Base-by-base conservation (phyloP, 805 yeast species). In the Candida michaelii region DNA sequence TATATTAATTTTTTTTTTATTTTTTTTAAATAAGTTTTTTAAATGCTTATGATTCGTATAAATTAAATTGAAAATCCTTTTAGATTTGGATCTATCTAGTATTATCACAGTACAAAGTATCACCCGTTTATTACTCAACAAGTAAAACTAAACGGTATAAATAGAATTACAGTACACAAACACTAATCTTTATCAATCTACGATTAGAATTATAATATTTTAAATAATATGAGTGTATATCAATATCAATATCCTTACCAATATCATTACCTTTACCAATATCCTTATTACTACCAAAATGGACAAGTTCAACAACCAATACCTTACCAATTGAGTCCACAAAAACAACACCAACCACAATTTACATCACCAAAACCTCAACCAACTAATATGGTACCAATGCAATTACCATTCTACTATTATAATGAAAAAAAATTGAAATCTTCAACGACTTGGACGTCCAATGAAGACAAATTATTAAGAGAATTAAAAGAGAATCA, bases 401-500 rank as follows among this genome's bases (percentile, higher is more conserved):
- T 40, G 21, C 47, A 45, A 30, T 29, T 37, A 21, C 50, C 52
- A 7, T 43, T 46, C 21, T 49, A 49, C 15, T 49, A 44, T 27
- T 47, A 47, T 32, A 53, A 32, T 52, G 64, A 41, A 55, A 59
- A 44, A 27, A 49, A 49, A 30, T 47, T 70, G 5, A 62, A 63
- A 38, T 66, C 58, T 31, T 58, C 62, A 7, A 65, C 69, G 7
- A 71, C 91, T 0, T 86, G 95, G 95, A 83, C 86, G 37, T 83
- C 88, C 1, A 79, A 80, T 50, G 95, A 86, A 55, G 95, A 86
- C 55, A 65, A 79, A 41, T 57, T 85, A 19, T 64, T 86, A 39
- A 74, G 93, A 40, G 86, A 83, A 53, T 71, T 88, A 55, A 88
- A 88, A 62, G 96, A 88, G 59, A 80, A 81, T 47, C 86, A 82